These are phyloP conservation scores for Fistulina hepatica DNA, from an alignment of 1,284 basidiomycete species.

Conservation along the genomic window DNA sequence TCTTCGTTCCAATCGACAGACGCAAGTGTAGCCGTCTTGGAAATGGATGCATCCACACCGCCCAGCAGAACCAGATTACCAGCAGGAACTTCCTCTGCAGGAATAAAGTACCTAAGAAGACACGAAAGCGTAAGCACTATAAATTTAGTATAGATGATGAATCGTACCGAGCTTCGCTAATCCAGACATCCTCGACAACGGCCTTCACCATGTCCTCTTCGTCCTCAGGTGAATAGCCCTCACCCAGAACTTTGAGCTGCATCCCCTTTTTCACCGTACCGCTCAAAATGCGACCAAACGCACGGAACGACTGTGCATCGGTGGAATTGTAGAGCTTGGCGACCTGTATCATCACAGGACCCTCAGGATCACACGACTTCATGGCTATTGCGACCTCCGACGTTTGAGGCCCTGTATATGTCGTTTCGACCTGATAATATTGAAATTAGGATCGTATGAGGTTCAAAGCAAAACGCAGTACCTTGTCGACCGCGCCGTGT, in stretches of 20 bases:
- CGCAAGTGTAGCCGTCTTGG: conserved; percentile 89
- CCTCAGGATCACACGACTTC: conserved; percentile 74
- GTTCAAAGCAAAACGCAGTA: conserved; percentile 21
- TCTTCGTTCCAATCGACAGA: conserved; percentile 68
- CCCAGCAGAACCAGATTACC: conserved; percentile 90
- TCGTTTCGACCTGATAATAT: conserved; percentile 51
- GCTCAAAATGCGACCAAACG: conserved; percentile 90
- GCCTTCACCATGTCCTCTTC: conserved; percentile 95
- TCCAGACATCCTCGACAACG: conserved; percentile 81
- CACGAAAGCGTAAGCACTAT: background rate
- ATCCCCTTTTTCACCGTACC: conserved; percentile 80
- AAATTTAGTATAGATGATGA: conserved; percentile 1
- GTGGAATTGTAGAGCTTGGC: conserved; percentile 93
- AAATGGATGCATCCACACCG: conserved; percentile 89
- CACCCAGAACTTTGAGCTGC: conserved; percentile 92
- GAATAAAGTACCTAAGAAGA: conserved; percentile 71
- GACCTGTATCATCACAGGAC: conserved; percentile 87
- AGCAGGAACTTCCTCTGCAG: conserved; percentile 78
- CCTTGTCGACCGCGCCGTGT: conserved; percentile 62
- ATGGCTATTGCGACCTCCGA: conserved; percentile 71
- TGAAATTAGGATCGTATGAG: conserved; percentile 1
- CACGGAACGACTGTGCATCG: conserved; percentile 92
- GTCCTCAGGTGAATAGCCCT: conserved; percentile 94
- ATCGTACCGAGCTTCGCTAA: conserved; percentile 75
- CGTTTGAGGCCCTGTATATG: conserved; percentile 80